Percentiles rank a stretch among this genome's conserved stretches.
Evolutionary conservation across 2,329 filamentous ascomycete genomes (phyloP).

Genomic region (Beauveria sp.): DNA sequence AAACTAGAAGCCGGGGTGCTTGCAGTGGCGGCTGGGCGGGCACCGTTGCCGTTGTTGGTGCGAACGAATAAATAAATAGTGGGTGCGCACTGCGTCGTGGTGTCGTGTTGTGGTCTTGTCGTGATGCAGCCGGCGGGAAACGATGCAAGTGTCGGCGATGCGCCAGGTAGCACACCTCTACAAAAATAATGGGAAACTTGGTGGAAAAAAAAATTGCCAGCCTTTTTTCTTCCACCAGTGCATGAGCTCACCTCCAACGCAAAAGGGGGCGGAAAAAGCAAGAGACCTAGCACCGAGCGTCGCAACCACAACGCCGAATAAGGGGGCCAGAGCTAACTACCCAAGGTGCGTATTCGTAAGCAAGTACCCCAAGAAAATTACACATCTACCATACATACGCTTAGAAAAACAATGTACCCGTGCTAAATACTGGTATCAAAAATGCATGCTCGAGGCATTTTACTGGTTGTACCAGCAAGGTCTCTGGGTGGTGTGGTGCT

Average conservation of each 20-base stretch:
- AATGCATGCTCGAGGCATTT: too few relatives aligned
- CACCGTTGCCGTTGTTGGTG: background rate
- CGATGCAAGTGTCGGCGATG: background rate
- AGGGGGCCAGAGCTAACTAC: background rate
- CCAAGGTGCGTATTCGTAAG: too few relatives aligned
- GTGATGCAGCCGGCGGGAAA: background rate
- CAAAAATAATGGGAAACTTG: background rate
- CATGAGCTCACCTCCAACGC: background rate
- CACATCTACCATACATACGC: too few relatives aligned
- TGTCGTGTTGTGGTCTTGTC: background rate
- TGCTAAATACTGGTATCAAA: too few relatives aligned
- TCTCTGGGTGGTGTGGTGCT: too few relatives aligned
- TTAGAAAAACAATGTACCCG: too few relatives aligned
- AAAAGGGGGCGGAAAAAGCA: background rate
- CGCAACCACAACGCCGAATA: background rate
- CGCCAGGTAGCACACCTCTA: background rate
- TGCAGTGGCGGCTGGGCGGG: background rate
- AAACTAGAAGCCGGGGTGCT: background rate
- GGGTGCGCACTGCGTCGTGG: too few relatives aligned
- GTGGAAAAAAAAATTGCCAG: background rate
- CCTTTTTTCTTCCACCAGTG: too few relatives aligned
- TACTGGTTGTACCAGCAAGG: too few relatives aligned
- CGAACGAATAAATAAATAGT: background rate
- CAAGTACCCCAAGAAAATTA: background rate
- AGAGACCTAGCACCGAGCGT: background rate